phyloP scores from a whole-genome alignment of 2,329 filamentous ascomycete genomes.

The Colletotrichum eremochloae region DNA sequence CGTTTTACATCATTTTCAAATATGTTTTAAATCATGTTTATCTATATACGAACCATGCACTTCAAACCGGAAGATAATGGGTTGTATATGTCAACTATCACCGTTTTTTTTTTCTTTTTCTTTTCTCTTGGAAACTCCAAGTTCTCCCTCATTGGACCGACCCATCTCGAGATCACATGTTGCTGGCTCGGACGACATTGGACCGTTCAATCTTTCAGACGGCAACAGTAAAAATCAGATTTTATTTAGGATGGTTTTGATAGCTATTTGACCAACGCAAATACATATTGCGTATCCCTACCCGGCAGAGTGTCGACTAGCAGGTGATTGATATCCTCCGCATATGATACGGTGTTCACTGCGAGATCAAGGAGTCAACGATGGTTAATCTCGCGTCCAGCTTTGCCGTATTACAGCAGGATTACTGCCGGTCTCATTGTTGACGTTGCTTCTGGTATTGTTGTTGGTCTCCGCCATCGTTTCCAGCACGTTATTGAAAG shows the following conservation, averaged over 20 bases:
- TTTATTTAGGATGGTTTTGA: too few species aligned
- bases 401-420: too few species aligned
- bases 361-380: background rate
- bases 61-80: background rate
- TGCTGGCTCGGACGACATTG: too few species aligned
- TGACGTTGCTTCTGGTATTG: background rate
- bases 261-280: too few species aligned
- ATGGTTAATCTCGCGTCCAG: background rate
- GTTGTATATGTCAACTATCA: background rate
- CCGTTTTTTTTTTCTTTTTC: too few species aligned
- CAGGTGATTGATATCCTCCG: background rate
- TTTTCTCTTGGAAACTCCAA: background rate
- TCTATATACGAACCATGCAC: background rate
- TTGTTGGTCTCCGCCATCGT: background rate
- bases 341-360: background rate
- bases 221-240: too few species aligned
- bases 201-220: too few species aligned
- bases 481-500: background rate
- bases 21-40: background rate
- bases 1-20: background rate
- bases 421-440: background rate
- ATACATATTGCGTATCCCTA: background rate
- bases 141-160: too few species aligned
- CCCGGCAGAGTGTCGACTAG: background rate
- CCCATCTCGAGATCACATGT: too few species aligned